A percentile compares a stretch with the other conserved stretches of the same genome.
These are phyloP conservation scores for Pyrenochaeta sp. DNA, from an alignment of 2,329 filamentous ascomycete genomes.

Conservation along the genomic window DNA sequence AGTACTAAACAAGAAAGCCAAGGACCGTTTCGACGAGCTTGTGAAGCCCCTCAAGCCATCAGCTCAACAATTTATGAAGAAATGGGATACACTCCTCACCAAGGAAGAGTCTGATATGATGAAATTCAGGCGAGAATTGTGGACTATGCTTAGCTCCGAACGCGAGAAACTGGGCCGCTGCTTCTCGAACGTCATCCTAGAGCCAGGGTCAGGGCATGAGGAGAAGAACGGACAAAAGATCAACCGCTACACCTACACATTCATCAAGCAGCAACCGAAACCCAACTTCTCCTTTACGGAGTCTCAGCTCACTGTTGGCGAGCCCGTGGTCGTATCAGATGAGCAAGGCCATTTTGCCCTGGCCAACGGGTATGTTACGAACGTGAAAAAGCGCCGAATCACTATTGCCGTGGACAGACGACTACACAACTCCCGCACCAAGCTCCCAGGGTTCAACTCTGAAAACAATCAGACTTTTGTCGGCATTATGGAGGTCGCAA, in stretches of 20 bases:
- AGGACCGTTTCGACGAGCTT: conserved; percentile 80
- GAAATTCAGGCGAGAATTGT: conserved; percentile 86
- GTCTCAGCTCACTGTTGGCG: conserved; percentile 84
- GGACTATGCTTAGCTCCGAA: conserved; percentile 92
- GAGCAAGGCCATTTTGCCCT: conserved; percentile 94
- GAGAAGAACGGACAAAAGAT: conserved; percentile 78
- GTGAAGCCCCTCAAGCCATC: conserved; percentile 76
- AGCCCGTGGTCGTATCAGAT: conserved; percentile 95
- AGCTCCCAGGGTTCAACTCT: conserved; percentile 77
- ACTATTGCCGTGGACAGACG: conserved; percentile 89
- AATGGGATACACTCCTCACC: conserved; percentile 92
- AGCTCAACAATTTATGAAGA: conserved; percentile 86
- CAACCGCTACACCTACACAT: conserved; percentile 87
- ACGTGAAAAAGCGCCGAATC: conserved; percentile 76
- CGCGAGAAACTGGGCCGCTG: conserved; percentile 88
- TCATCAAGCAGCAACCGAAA: conserved; percentile 71
- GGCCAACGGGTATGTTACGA: conserved; percentile 87
- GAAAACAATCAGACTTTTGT: conserved; percentile 82
- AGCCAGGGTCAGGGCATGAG: conserved; percentile 76
- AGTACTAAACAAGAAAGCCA: conserved; percentile 79
- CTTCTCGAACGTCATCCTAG: conserved; percentile 85
- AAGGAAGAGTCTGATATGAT: conserved; percentile 93
- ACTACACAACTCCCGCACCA: conserved; percentile 83
- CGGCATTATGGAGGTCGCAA: conserved; percentile 86
- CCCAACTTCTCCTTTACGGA: conserved; percentile 84